Conservation (phyloP, 441 rosid species). For the Mallotus repandus region DNA sequence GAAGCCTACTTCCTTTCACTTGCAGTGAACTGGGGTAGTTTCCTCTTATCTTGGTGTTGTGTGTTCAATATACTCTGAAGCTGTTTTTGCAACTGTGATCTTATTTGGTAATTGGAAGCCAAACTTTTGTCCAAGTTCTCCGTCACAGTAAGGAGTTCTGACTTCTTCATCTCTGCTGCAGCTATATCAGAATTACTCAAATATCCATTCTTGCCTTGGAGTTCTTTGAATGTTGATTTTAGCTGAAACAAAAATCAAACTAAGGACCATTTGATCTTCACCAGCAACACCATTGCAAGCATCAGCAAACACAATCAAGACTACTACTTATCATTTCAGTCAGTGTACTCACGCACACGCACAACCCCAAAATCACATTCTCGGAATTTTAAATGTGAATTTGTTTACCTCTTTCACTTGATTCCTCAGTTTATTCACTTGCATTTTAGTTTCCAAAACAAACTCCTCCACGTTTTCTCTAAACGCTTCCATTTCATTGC, state of each 20-base stretch:
- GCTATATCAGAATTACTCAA: conserved; percentile 35
- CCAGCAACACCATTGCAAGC: no score
- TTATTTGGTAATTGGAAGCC: conserved; percentile 31
- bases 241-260: conserved; percentile 28
- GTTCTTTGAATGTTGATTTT: conserved; percentile 32
- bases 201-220: conserved; percentile 37
- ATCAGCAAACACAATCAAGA: no score
- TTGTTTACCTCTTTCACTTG: conserved; percentile 39
- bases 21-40: conserved; percentile 2
- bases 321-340: no score
- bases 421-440: conserved; percentile 38
- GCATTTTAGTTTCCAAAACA: conserved; percentile 31
- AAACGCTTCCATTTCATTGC: conserved; percentile 51
- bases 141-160: conserved; percentile 35
- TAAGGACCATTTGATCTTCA: neutral
- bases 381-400: neutral
- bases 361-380: no score
- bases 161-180: conserved; percentile 42
- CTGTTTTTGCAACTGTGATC: conserved; percentile 39
- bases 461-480: conserved; percentile 37
- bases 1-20: neutral
- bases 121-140: conserved; percentile 30
- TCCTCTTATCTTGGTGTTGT: conserved; percentile 10
- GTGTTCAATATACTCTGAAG: conserved; percentile 21
- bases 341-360: no score